Evolutionary conservation across 768 basidiomycete genomes (phyloP).

Genomic region (Lentinula sp.): DNA sequence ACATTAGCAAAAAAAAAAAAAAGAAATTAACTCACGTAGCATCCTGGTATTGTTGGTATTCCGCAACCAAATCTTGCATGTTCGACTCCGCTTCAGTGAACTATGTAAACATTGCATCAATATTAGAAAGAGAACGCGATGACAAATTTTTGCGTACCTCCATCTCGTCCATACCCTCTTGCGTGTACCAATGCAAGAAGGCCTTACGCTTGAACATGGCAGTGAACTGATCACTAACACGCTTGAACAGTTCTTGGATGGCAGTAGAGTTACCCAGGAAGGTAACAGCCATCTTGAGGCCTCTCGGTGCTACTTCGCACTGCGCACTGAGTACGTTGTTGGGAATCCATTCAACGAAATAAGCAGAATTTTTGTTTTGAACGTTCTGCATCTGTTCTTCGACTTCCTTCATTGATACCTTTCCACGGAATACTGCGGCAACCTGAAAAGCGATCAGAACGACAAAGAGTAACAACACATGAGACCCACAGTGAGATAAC

Average conservation of each 20-base stretch:
- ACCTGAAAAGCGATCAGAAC: slow-evolving; percentile 35
- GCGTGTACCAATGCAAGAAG: slow-evolving; percentile 98
- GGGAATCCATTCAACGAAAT: slow-evolving; percentile 99
- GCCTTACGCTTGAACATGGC: slow-evolving; percentile 99
- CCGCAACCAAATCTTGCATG: slow-evolving; percentile 98
- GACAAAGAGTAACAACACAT: background rate
- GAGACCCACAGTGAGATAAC: slow-evolving; percentile 82
- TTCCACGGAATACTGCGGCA: slow-evolving; percentile 97
- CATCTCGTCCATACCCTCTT: slow-evolving; percentile 99
- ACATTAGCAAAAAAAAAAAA: background rate
- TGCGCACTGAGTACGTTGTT: slow-evolving; percentile 98
- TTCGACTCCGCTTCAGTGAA: slow-evolving; percentile 99
- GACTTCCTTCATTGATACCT: slow-evolving; percentile 99
- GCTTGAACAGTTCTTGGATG: slow-evolving; percentile 98
- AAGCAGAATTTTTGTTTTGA: slow-evolving; percentile 94
- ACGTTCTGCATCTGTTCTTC: slow-evolving; percentile 99
- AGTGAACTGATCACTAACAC: slow-evolving; percentile 96
- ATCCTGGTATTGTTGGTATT: slow-evolving; percentile 96
- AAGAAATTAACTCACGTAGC: slow-evolving; percentile 61
- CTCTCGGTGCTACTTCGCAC: slow-evolving; percentile 95
- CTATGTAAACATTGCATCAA: slow-evolving; percentile 21
- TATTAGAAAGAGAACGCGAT: background rate
- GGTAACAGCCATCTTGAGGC: slow-evolving; percentile 94
- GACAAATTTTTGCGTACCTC: slow-evolving; percentile 41
- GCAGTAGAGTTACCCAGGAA: slow-evolving; percentile 97